Percentiles rank a stretch among this genome's conserved stretches.
These are phyloP conservation scores for Linderniella brevidens DNA, from an alignment of 257 asterid species.

Conservation along the genomic window DNA sequence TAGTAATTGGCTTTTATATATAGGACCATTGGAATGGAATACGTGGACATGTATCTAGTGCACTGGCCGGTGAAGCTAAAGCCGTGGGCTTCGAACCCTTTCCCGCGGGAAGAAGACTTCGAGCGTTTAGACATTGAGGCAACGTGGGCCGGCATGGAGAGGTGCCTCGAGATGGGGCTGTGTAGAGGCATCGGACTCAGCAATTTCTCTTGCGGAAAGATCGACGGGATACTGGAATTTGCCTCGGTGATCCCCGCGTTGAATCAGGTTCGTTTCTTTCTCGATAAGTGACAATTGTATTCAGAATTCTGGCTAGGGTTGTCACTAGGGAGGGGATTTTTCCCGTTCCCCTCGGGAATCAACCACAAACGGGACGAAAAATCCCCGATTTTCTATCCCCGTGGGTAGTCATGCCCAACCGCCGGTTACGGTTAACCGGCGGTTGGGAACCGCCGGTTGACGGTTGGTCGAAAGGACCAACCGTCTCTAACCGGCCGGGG, in stretches of 20 bases:
- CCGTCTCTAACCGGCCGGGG: too few relatives aligned
- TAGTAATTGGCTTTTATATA: too few relatives aligned
- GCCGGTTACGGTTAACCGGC: too few relatives aligned
- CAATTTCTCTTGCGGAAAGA: slow-evolving; percentile 56
- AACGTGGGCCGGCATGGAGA: slow-evolving; percentile 77
- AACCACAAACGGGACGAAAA: too few relatives aligned
- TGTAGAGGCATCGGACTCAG: slow-evolving; percentile 69
- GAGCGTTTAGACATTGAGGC: slow-evolving; percentile 33
- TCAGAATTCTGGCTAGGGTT: too few relatives aligned
- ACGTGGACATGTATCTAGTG: slow-evolving; percentile 68
- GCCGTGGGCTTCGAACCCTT: slow-evolving; percentile 35
- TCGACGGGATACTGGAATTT: slow-evolving; percentile 22
- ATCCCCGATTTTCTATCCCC: too few relatives aligned
- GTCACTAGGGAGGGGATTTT: too few relatives aligned
- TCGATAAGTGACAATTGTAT: too few relatives aligned
- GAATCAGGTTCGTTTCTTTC: slow-evolving; percentile 37
- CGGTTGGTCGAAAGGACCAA: too few relatives aligned
- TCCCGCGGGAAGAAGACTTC: slow-evolving; percentile 50
- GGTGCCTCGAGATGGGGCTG: slow-evolving; percentile 53
- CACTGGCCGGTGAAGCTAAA: slow-evolving; percentile 84
- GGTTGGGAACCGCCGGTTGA: too few relatives aligned
- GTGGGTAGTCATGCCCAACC: too few relatives aligned
- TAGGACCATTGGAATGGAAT: slow-evolving; percentile 63
- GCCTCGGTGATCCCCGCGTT: slow-evolving; percentile 51
- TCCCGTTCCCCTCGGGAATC: too few relatives aligned